Conservation (phyloP, 768 basidiomycete genomes). For the Mycena galopus region DNA sequence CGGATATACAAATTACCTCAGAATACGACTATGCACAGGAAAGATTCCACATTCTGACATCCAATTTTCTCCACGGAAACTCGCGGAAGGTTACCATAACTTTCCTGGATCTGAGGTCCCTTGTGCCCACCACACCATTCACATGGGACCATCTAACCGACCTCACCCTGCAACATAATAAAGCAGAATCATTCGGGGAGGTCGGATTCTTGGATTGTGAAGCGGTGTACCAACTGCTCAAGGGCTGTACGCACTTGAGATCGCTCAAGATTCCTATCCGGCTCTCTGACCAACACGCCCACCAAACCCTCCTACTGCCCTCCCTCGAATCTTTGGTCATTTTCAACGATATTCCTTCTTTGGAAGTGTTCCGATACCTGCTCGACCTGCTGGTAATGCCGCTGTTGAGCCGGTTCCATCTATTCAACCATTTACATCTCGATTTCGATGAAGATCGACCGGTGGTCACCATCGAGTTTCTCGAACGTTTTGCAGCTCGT, state of each 20-base stretch:
- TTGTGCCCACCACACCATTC: no score
- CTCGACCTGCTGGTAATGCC: neutral
- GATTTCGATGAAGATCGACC: neutral
- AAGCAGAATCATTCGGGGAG: neutral
- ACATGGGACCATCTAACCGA: neutral
- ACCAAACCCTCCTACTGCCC: neutral
- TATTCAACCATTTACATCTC: no score
- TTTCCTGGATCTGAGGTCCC: no score
- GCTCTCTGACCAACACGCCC: no score
- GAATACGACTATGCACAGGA: no score
- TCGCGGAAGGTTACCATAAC: no score
- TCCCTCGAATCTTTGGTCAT: neutral
- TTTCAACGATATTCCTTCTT: neutral
- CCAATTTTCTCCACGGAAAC: no score
- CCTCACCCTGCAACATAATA: neutral
- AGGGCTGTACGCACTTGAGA: neutral
- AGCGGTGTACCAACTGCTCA: neutral
- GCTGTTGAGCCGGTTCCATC: neutral
- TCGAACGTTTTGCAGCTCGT: neutral
- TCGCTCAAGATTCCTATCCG: neutral
- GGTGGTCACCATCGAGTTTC: neutral
- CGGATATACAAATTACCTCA: no score
- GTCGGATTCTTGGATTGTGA: neutral
- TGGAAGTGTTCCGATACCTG: neutral
- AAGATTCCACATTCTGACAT: neutral